Conservation (phyloP, 2,329 filamentous ascomycete genomes). For the Sporothrix humicola region DNA sequence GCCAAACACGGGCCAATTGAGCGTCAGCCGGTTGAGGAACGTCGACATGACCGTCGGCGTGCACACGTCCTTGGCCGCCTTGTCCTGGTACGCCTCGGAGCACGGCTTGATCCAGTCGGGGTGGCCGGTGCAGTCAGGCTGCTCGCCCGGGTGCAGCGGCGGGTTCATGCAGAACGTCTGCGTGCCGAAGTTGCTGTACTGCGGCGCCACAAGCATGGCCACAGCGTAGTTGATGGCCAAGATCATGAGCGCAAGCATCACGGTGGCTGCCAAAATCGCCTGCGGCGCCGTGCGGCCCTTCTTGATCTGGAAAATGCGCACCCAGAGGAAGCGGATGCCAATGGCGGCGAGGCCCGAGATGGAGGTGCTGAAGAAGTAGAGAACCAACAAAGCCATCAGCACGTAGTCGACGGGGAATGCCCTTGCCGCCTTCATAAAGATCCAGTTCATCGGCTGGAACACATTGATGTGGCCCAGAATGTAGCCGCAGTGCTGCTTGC, state of each 20-base stretch:
- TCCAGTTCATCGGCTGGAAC: constrained; percentile 93
- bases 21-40: constrained; percentile 87
- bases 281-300: constrained; percentile 89
- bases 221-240: constrained; percentile 92
- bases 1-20: constrained; percentile 96
- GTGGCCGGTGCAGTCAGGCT: constrained; percentile 76
- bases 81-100: constrained; percentile 74
- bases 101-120: constrained; percentile 78
- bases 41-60: constrained; percentile 90
- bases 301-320: constrained; percentile 88
- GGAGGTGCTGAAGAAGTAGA: constrained; percentile 88
- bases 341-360: constrained; percentile 84
- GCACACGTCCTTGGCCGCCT: constrained; percentile 79
- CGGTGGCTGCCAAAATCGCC: constrained; percentile 86
- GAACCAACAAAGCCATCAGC: constrained; percentile 80
- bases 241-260: constrained; percentile 86
- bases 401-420: constrained; percentile 93
- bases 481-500: constrained; percentile 89
- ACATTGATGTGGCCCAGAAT: constrained; percentile 85
- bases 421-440: constrained; percentile 79
- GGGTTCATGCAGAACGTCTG: constrained; percentile 89
- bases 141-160: constrained; percentile 64
- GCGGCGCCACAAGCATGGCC: constrained; percentile 91
- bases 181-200: constrained; percentile 92
- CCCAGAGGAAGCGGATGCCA: constrained; percentile 95